Conservation (phyloP, 23 red algal genomes). For the Agarophyton chilense region DNA sequence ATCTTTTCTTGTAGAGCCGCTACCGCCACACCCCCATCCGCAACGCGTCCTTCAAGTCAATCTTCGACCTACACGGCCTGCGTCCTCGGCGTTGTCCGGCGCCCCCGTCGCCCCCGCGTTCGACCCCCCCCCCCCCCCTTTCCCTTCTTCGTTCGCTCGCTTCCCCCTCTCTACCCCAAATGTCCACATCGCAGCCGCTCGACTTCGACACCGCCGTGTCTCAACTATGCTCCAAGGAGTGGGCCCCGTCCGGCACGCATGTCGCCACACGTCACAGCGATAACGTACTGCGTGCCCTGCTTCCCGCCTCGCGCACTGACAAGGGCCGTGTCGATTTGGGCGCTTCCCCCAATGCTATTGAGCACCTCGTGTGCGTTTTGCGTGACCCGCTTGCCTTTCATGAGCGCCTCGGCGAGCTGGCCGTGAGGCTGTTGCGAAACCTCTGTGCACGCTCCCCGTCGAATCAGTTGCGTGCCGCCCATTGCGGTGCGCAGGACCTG, state of each 20-base stretch:
- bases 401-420: conserved; percentile 37
- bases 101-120: no score
- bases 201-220: conserved; percentile 65
- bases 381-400: conserved; percentile 60
- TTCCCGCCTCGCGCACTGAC: conserved; percentile 64
- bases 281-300: conserved; percentile 26
- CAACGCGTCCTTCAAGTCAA: no score
- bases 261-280: conserved; percentile 64
- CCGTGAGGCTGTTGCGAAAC: conserved; percentile 61
- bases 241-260: conserved; percentile 52
- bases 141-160: no score
- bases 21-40: no score
- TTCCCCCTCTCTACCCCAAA: no score
- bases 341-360: conserved; percentile 27
- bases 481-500: conserved; percentile 45
- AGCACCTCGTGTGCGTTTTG: conserved; percentile 48
- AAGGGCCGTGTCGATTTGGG: conserved; percentile 29
- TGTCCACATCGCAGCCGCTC: conserved; percentile 29
- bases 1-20: no score
- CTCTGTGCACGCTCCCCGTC: conserved; percentile 36
- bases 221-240: conserved; percentile 53
- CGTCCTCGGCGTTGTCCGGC: no score
- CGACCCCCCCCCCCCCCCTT: no score
- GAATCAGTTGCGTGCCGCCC: conserved; percentile 37
- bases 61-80: no score